Evolutionary conservation across 208 protist species (phyloP), one percentile per base, ranked within the genome.

Genomic region (Trypanosoma conorhini): DNA sequence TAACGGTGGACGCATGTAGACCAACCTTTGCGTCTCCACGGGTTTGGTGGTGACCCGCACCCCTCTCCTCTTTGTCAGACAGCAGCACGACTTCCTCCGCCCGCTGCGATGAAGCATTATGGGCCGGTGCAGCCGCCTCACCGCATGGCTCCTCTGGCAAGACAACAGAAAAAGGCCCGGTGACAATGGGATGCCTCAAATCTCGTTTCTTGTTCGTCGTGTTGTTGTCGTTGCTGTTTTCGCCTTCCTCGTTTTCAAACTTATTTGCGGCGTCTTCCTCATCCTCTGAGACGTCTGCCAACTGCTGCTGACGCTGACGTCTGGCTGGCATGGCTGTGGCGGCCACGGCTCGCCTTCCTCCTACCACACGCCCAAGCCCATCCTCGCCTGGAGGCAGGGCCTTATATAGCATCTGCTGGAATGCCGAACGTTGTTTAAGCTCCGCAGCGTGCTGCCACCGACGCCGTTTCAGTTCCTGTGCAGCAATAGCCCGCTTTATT

Each of bases 391-490:
- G 3, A 12, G 57, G 51, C 26, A 72, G 48, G 26, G 51, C 50
- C 38, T 59, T 72, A 42, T 38, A 21, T 22, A 72, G n/a, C 46
- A 72, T 72, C 44, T 72, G 21, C 42, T 91, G 81, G 21, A 76
- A 48, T 15, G 60, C 69, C 8, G 69, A 57, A 1, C 87, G 75
- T 60, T 86, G 81, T 42, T 85, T 67, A 44, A 85, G 48, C 22
- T 89, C 77, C 21, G 80, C 51, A n/a, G 76, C 74, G 31, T 86
- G 77, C 66, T 91, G 74, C 58, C 70, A 59, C 13, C 76, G 67
- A 35, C 81, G 73, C 30, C 76, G 77, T 26, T 80, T 83, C 30
- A 71, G 38, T 46, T 92, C 87, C 3, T 68, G 56, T 77, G 72
- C 56, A 81, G 79, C 33, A 86, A 79, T 7, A 72, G 59, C 24